Conservation (phyloP, 768 basidiomycete genomes). For the Pleurotus giganteus region DNA sequence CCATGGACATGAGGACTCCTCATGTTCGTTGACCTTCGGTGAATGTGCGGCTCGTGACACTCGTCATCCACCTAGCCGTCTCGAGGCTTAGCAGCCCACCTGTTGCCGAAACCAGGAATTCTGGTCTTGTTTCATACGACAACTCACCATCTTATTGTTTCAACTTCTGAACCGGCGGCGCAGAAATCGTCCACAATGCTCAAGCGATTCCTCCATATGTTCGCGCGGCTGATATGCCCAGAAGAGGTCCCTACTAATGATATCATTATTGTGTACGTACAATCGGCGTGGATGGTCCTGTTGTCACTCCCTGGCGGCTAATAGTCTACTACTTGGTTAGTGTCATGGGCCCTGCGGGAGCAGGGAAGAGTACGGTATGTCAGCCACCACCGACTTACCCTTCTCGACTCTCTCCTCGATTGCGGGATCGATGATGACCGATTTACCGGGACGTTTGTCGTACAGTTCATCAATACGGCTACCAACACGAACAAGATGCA, state of each 20-base stretch:
- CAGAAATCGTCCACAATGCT: background rate
- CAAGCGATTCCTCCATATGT: conserved; percentile 5
- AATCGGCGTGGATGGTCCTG: background rate
- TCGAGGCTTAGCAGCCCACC: background rate
- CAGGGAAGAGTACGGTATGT: conserved; percentile 15
- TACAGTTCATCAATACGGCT: conserved; percentile 9
- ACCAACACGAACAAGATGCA: conserved; percentile 7
- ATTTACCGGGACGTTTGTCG: background rate
- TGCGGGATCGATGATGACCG: background rate
- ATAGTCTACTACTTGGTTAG: conserved; percentile 6
- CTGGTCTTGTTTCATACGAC: background rate
- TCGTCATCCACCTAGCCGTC: no score
- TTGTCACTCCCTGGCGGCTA: background rate
- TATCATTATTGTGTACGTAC: conserved; percentile 12
- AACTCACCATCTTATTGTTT: background rate
- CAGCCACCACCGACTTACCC: background rate
- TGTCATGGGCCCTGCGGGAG: conserved; percentile 12
- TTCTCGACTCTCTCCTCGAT: background rate
- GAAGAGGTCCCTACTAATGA: conserved; percentile 8
- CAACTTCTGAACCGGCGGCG: background rate
- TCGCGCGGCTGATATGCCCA: conserved; percentile 9
- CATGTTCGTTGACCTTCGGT: conserved; percentile 5
- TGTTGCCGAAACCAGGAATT: background rate
- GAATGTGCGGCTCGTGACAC: conserved; percentile 3
- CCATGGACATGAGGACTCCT: background rate